Evolutionary conservation across 176 grass and related monocot species (phyloP).

Genomic region (Calamus simplicifolius): DNA sequence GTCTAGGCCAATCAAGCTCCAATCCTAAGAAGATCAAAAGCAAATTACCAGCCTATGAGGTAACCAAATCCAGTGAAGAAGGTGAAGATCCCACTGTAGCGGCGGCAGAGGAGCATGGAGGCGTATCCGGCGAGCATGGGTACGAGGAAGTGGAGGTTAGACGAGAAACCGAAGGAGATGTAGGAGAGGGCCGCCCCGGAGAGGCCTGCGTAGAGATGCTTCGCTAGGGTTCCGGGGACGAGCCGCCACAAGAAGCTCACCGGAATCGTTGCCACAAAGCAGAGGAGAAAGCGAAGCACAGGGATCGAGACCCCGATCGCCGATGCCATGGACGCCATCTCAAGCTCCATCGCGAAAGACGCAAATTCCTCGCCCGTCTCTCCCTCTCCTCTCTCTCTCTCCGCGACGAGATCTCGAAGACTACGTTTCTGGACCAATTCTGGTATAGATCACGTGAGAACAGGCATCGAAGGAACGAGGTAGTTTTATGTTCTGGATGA

Average conservation of each 20-base stretch:
- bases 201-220: slow-evolving; percentile 79
- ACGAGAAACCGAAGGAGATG: slow-evolving; percentile 74
- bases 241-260: slow-evolving; percentile 73
- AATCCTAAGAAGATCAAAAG: background rate
- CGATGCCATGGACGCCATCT: slow-evolving; percentile 75
- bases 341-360: slow-evolving; percentile 37
- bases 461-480: no score
- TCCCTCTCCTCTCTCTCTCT: no score
- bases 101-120: slow-evolving; percentile 66
- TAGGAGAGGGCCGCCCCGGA: slow-evolving; percentile 72
- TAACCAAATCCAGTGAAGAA: slow-evolving; percentile 89
- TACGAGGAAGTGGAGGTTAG: slow-evolving; percentile 87
- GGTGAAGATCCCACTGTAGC: slow-evolving; percentile 63
- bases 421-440: no score
- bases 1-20: background rate
- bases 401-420: no score
- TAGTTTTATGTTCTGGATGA: no score
- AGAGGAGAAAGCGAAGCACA: slow-evolving; percentile 91
- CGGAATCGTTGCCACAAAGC: slow-evolving; percentile 96
- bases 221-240: slow-evolving; percentile 42
- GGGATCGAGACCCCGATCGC: slow-evolving; percentile 89
- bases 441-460: no score
- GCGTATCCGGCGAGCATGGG: slow-evolving; percentile 78
- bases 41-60: slow-evolving; percentile 83
- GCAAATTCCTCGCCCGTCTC: no score